Base-by-base conservation (phyloP, 495 filamentous ascomycete genomes). In the Tuber melanosporum region DNA sequence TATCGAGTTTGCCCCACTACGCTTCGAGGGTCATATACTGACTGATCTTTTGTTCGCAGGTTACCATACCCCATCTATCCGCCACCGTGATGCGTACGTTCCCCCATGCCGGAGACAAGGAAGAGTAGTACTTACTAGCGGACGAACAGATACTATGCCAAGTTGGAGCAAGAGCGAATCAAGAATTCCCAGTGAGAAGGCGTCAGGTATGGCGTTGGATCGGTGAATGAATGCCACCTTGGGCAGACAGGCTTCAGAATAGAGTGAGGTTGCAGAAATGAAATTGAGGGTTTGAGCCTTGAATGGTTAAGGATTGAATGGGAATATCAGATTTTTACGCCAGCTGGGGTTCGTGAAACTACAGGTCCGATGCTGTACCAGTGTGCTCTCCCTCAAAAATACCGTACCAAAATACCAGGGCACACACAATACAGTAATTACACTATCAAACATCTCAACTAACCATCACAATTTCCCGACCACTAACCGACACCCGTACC, bases 41-140 rank as follows among this genome's bases (percentile, higher is more conserved):
- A 75, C 19, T 75, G 72, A 73, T 36, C 26, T 41, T 39, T 6
- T 17, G 45, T 39, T 74, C 41, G 79, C 76, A 92, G 91, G 92
- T 83, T 94, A 90, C 86, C 92, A 95, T 87, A 88, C 94, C 71
- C 92, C 92, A 78, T 87, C 88, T 72, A 90, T 92, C 83, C 91
- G 91, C 83, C 87, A 86, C 84, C 92, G 92, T 82, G 92, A 95
- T 85, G 75, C 84, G 81, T 82, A 74, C 71, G 71, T 73, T 42
- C 62, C 17, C 20, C 45, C 32, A 36, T 19, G 22, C 70, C 20
- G 1, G 5, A 43, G 19, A 70, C 20, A 44, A 44, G 39, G 45
- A 47, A 42, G 36, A 72, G 17, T 39, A n/a, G 47, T 32, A 44
- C 72, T 81, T 47, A 75, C 72, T 1, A 22, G 41, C 10, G 71